These are phyloP conservation scores for Ceratocystis huliohia DNA, from an alignment of 2,329 filamentous ascomycete species.

Conservation along the genomic window DNA sequence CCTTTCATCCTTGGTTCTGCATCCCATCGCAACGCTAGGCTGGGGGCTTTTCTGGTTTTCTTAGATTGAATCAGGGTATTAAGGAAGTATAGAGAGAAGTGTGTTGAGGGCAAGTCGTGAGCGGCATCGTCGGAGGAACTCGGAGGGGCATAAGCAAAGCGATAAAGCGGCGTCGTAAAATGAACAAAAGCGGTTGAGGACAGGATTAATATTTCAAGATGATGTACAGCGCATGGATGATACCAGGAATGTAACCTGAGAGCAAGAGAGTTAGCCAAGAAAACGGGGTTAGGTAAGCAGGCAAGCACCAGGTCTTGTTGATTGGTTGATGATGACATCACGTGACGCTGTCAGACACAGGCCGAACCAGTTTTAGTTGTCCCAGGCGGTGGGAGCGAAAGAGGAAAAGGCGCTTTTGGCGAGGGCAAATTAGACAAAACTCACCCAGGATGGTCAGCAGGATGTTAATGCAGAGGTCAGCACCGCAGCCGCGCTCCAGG, in stretches of 20 bases:
- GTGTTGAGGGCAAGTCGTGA: not conserved
- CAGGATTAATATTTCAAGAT: slow-evolving; percentile 67
- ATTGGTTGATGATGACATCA: not conserved
- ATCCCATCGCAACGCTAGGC: too few species aligned
- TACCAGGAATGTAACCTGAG: slow-evolving; percentile 55
- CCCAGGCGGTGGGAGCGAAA: not conserved
- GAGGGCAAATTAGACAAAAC: slow-evolving; percentile 8
- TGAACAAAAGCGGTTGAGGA: not conserved
- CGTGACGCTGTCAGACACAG: not conserved
- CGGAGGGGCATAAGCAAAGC: not conserved
- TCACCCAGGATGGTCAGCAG: slow-evolving; percentile 61
- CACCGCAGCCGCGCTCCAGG: slow-evolving; percentile 81
- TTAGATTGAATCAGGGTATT: too few species aligned
- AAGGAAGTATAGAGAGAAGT: not conserved
- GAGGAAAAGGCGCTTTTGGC: not conserved
- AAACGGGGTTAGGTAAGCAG: not conserved
- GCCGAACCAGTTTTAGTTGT: too few species aligned
- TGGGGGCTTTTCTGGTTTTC: not conserved
- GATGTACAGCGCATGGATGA: slow-evolving; percentile 89
- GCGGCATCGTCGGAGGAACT: not conserved
- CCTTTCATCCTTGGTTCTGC: too few species aligned
- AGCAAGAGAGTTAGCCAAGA: slow-evolving; percentile 7
- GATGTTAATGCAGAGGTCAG: slow-evolving; percentile 86
- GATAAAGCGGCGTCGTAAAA: not conserved
- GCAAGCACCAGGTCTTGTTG: too few species aligned